Conservation (phyloP, 768 basidiomycete species). For the Mycena filopes region DNA sequence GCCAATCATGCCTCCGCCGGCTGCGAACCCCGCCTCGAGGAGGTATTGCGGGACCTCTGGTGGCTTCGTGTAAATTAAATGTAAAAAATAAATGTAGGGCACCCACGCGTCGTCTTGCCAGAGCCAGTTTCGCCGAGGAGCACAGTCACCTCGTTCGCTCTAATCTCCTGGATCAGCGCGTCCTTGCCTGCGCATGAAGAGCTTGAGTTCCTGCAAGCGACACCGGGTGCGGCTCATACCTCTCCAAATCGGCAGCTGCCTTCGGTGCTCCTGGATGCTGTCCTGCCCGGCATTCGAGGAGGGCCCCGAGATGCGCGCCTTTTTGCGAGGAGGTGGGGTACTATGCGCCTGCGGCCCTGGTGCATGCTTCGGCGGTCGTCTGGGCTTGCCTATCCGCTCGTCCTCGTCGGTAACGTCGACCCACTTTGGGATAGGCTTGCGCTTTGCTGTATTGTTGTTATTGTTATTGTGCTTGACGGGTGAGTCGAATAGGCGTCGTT, state of each 20-base stretch:
- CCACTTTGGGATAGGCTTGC: constrained; percentile 46
- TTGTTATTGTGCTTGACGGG: constrained; percentile 4
- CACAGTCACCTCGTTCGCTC: constrained; percentile 84
- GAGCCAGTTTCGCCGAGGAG: constrained; percentile 97
- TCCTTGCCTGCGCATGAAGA: constrained; percentile 70
- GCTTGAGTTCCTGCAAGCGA: too few species aligned
- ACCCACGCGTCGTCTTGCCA: constrained; percentile 94
- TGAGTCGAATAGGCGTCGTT: constrained; percentile 24
- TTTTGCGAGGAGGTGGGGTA: constrained; percentile 30
- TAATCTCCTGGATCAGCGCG: constrained; percentile 77
- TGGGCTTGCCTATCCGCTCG: constrained; percentile 36
- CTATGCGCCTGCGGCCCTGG: constrained; percentile 36
- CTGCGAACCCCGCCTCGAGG: constrained; percentile 80
- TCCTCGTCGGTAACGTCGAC: constrained; percentile 56
- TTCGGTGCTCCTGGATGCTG: constrained; percentile 69
- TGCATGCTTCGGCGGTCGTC: constrained; percentile 37
- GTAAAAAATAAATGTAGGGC: neutral
- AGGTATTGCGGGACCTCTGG: constrained; percentile 97
- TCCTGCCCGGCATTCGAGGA: constrained; percentile 8
- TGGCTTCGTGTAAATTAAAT: neutral
- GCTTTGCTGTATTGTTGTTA: constrained; percentile 22
- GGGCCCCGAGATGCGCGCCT: constrained; percentile 30
- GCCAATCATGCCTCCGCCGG: constrained; percentile 78
- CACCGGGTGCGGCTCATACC: constrained; percentile 56
- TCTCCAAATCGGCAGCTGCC: constrained; percentile 80